Conservation (phyloP, 2,329 filamentous ascomycete genomes). For the Pestalotiopsis sp. region DNA sequence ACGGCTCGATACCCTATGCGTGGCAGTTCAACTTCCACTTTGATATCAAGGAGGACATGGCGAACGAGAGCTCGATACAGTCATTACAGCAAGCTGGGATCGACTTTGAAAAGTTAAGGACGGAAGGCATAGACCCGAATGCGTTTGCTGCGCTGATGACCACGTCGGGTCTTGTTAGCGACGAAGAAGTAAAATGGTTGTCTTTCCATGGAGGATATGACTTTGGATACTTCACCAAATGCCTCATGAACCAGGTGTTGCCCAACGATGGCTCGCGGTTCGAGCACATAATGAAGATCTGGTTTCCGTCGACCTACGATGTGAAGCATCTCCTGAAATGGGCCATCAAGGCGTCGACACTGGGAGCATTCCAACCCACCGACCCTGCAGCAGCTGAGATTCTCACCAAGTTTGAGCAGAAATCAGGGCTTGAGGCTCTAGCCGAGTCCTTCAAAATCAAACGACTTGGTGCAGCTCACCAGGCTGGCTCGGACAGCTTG, state of each 20-base stretch:
- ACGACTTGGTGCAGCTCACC: constrained; percentile 84
- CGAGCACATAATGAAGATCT: constrained; percentile 84
- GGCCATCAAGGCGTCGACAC: constrained; percentile 71
- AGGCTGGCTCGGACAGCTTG: constrained; percentile 90
- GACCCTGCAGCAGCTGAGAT: constrained; percentile 72
- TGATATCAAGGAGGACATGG: constrained; percentile 94
- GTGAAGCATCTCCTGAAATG: constrained; percentile 98
- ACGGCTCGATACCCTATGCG: constrained; percentile 73
- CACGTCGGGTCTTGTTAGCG: constrained; percentile 86
- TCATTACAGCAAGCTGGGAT: constrained; percentile 91
- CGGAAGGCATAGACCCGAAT: constrained; percentile 86
- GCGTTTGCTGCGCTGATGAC: constrained; percentile 90
- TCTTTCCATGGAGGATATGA: constrained; percentile 98
- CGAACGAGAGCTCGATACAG: constrained; percentile 91
- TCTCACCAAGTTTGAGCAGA: constrained; percentile 82
- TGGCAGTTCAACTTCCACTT: constrained; percentile 99
- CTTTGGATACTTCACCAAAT: constrained; percentile 95
- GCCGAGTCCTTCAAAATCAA: constrained; percentile 92
- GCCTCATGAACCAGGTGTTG: constrained; percentile 80
- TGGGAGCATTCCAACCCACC: constrained; percentile 63
- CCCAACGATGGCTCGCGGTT: constrained; percentile 91
- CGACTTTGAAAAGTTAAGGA: constrained; percentile 82
- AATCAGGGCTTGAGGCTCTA: constrained; percentile 90
- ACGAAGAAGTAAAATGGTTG: constrained; percentile 91
- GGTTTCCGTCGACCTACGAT: constrained; percentile 92